Conservation (phyloP, 192 early-diverging fungal genomes). For the Lobulomyces angularis region DNA sequence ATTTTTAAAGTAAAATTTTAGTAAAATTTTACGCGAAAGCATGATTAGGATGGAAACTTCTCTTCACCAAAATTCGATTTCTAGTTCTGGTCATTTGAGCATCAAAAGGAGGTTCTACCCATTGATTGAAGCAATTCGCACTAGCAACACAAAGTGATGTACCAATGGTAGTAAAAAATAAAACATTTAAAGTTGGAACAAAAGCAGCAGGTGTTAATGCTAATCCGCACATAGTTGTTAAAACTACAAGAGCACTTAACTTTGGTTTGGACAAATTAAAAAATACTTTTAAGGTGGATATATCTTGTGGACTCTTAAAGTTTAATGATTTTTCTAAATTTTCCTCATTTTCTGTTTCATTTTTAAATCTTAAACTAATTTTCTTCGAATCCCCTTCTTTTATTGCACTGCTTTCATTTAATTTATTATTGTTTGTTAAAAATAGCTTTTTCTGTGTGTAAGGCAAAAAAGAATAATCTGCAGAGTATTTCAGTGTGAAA, state of each 20-base stretch:
- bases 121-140: conserved; percentile 94
- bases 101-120: conserved; percentile 88
- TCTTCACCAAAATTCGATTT: conserved; percentile 62
- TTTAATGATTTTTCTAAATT: too few relatives aligned
- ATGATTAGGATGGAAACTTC: not conserved
- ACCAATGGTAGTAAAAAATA: conserved; percentile 73
- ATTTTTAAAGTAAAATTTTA: conserved; percentile 51
- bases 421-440: too few relatives aligned
- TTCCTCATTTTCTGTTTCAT: too few relatives aligned
- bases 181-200: conserved; percentile 30
- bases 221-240: conserved; percentile 91
- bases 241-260: conserved; percentile 74
- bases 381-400: too few relatives aligned
- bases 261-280: conserved; percentile 79
- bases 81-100: conserved; percentile 93
- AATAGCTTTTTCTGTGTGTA: too few relatives aligned
- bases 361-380: too few relatives aligned
- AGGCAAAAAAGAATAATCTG: too few relatives aligned
- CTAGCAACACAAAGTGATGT: conserved; percentile 76
- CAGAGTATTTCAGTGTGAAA: too few relatives aligned
- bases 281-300: too few relatives aligned
- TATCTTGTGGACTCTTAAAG: too few relatives aligned
- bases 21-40: not conserved
- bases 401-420: too few relatives aligned
- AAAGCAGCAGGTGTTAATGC: conserved; percentile 76